Evolutionary conservation across 768 basidiomycete genomes (phyloP).

Genomic region (Phylloporus sp.): DNA sequence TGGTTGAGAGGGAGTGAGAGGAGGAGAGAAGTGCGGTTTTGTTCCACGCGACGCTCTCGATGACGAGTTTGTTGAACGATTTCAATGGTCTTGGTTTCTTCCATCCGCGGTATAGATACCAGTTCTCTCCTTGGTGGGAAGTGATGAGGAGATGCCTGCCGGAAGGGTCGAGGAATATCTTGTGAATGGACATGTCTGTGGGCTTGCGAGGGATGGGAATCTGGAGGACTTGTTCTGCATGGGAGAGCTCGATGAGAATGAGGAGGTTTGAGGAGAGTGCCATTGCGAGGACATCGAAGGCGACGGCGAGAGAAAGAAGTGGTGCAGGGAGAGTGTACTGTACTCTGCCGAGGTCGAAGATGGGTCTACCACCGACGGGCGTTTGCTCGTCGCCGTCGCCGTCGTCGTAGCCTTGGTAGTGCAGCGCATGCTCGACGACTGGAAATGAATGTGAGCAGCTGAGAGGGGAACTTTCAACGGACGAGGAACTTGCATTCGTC

Average conservation of each 20-base stretch:
- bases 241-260: slow-evolving; percentile 85
- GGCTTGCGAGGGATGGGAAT: slow-evolving; percentile 72
- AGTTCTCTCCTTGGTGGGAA: slow-evolving; percentile 86
- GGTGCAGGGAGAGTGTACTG: slow-evolving; percentile 85
- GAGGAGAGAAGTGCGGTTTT: slow-evolving; percentile 59
- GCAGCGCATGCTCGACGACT: slow-evolving; percentile 89
- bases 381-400: slow-evolving; percentile 46
- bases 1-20: slow-evolving; percentile 65
- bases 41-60: slow-evolving; percentile 93
- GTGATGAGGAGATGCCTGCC: slow-evolving; percentile 87
- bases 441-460: slow-evolving; percentile 1
- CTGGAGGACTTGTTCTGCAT: slow-evolving; percentile 80
- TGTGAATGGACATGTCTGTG: slow-evolving; percentile 71
- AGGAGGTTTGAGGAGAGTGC: slow-evolving; percentile 70
- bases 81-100: slow-evolving; percentile 80
- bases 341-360: slow-evolving; percentile 83
- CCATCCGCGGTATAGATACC: slow-evolving; percentile 80
- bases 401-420: slow-evolving; percentile 93
- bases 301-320: slow-evolving; percentile 76
- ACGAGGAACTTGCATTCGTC: slow-evolving; percentile 59
- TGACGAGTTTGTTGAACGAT: slow-evolving; percentile 71
- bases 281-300: slow-evolving; percentile 85
- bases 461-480: background rate
- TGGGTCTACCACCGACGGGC: slow-evolving; percentile 42
- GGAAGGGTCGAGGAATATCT: slow-evolving; percentile 88